These are phyloP conservation scores for Pseudocercospora vitis DNA, from an alignment of 2,329 filamentous ascomycete species.

Conservation along the genomic window DNA sequence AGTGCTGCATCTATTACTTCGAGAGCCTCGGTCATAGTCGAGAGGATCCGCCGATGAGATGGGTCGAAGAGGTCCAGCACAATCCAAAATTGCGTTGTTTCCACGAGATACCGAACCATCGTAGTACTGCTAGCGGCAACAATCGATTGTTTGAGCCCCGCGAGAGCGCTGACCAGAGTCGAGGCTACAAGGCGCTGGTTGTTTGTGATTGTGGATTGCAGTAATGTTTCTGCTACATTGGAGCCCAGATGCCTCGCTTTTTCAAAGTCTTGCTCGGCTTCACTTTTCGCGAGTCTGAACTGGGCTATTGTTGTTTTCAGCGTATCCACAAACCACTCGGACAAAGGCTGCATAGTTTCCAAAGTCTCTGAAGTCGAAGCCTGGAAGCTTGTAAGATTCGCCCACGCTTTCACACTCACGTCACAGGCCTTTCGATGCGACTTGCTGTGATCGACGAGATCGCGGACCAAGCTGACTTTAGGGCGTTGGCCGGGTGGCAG, in stretches of 20 bases:
- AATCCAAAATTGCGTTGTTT: constrained; percentile 43
- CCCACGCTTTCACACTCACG: constrained; percentile 59
- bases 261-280: constrained; percentile 56
- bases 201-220: constrained; percentile 54
- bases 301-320: constrained; percentile 54
- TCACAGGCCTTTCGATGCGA: constrained; percentile 62
- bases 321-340: constrained; percentile 57
- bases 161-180: constrained; percentile 53
- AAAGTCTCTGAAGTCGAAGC: constrained; percentile 53
- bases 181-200: constrained; percentile 61
- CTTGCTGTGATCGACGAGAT: constrained; percentile 56
- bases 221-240: constrained; percentile 47
- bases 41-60: constrained; percentile 41
- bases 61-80: constrained; percentile 56
- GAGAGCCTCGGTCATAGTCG: constrained; percentile 52
- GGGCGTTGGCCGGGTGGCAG: constrained; percentile 56
- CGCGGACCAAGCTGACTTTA: constrained; percentile 51
- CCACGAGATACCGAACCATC: constrained; percentile 37
- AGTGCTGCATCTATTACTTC: constrained; percentile 49
- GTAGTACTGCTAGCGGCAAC: constrained; percentile 32
- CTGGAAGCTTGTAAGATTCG: constrained; percentile 58
- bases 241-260: constrained; percentile 37
- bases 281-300: constrained; percentile 56
- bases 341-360: constrained; percentile 49
- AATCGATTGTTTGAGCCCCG: too few relatives aligned